Evolutionary conservation across 352 stramenopile genomes (phyloP).

Genomic region (Globisporangium barbulae): DNA sequence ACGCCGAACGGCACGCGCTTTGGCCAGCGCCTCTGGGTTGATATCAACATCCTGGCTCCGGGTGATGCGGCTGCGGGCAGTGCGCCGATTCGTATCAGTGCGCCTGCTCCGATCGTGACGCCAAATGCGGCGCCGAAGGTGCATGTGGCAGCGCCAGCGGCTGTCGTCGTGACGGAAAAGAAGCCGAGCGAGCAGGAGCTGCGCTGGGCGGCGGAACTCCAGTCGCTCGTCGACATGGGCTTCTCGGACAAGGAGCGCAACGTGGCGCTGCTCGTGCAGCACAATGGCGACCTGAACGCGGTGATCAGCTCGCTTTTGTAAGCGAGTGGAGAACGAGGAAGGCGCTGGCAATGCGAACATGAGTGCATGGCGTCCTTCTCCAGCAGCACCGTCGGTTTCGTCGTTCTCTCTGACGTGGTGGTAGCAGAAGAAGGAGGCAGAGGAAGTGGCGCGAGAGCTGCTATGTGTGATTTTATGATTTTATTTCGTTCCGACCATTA

Average conservation of each 20-base stretch:
- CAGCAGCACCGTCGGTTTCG: not conserved
- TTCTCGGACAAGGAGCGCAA: constrained; percentile 61
- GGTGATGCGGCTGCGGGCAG: constrained; percentile 39
- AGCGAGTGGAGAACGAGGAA: constrained; percentile 7
- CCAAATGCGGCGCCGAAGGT: constrained; percentile 17
- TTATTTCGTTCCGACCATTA: constrained; percentile 5
- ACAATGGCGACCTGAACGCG: constrained; percentile 61
- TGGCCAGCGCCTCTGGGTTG: constrained; percentile 86
- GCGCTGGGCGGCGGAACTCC: constrained; percentile 44
- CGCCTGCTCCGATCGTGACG: constrained; percentile 27
- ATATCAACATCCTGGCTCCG: constrained; percentile 58
- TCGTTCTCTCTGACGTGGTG: not conserved
- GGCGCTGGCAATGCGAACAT: not conserved
- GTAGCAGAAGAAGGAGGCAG: not conserved
- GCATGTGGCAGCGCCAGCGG: constrained; percentile 28
- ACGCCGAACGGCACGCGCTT: constrained; percentile 79
- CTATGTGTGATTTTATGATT: constrained; percentile 12
- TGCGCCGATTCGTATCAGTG: constrained; percentile 34
- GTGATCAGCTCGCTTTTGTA: constrained; percentile 57
- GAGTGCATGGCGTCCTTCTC: not conserved
- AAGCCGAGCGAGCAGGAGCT: constrained; percentile 38
- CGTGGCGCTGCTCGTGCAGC: constrained; percentile 45
- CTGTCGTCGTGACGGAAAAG: constrained; percentile 19
- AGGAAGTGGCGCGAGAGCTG: not conserved
- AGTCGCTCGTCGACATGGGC: constrained; percentile 62